Conservation (phyloP, 2,329 filamentous ascomycete genomes). For the Fusarium drepaniforme region DNA sequence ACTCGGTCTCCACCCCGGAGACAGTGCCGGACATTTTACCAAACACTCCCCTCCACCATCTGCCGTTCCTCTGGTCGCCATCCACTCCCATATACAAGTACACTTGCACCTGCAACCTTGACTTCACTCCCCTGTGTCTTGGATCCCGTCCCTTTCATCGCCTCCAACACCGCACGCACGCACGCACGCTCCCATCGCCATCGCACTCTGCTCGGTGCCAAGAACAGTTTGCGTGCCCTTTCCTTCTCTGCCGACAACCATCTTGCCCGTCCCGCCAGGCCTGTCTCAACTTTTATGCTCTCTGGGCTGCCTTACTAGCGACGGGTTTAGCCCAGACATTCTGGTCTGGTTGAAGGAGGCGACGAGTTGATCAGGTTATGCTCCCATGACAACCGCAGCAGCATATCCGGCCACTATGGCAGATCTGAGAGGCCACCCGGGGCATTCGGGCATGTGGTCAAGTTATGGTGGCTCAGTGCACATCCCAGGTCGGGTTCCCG, state of each 20-base stretch:
- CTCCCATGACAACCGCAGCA: constrained; percentile 71
- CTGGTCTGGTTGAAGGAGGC: constrained; percentile 41
- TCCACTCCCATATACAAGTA: constrained; percentile 61
- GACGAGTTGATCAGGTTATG: constrained; percentile 55
- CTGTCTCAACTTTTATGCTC: constrained; percentile 38
- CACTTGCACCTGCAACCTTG: constrained; percentile 58
- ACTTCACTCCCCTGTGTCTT: constrained; percentile 40
- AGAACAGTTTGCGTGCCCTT: constrained; percentile 26
- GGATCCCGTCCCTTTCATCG: constrained; percentile 27
- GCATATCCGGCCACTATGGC: constrained; percentile 73
- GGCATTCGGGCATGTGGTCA: constrained; percentile 69
- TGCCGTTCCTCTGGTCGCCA: constrained; percentile 56
- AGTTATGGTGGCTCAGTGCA: constrained; percentile 68
- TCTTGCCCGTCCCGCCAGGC: constrained; percentile 14
- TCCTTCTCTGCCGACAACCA: constrained; percentile 21
- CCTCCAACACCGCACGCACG: constrained; percentile 23
- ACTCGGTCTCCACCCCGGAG: constrained; percentile 56
- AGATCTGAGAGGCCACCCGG: constrained; percentile 71
- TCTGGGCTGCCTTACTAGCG: constrained; percentile 35
- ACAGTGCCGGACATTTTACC: constrained; percentile 63
- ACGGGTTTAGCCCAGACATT: constrained; percentile 40
- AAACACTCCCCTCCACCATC: constrained; percentile 63
- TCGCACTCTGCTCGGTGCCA: constrained; percentile 26
- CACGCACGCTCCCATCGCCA: constrained; percentile 7
- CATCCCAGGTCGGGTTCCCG: constrained; percentile 64